Base-by-base conservation (phyloP, 2,329 filamentous ascomycete species). In the Bipolaris sorokiniana region DNA sequence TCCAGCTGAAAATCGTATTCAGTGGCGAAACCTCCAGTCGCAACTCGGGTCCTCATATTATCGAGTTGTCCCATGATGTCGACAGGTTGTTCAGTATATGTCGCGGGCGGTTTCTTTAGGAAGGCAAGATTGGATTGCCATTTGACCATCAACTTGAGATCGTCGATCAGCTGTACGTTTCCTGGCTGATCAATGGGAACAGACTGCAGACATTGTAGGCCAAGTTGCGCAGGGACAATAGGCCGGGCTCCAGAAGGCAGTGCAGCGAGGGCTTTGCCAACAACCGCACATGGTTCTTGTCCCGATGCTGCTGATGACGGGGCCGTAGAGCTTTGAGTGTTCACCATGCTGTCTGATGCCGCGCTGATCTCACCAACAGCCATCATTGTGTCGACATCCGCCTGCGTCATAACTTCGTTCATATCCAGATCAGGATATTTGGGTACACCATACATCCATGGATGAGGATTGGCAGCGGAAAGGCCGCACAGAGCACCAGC, bases 1-100 rank as follows among this genome's bases (percentile, higher is more conserved):
- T 73, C 69, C 45, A 70, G 50, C 58, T 80, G 76, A 28, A 79
- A 77, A 3, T 78, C 76, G 48, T 79, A 80, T 48, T 80, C 78
- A 20, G 64, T 77, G 13, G 58, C 60, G 63, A 77, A 80, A 0
- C 56, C 61, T 13, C 65, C 69, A 15, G 63, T 55, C 0, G 67
- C 28, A 1, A 79, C 58, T 41, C 71, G 68, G 15, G 64, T 67
- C 47, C 68, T 61, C 55, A 80, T 74, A 1, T 58, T 62, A 3
- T 77, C 70, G 37, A 79, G 64, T 15, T 75, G 72, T 11, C 65
- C 73, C 37, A 78, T 61, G 3, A 80, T 54, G 53, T 80, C 78
- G 9, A 79, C 68, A 0, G 74, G 66, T 36, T 74, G 64, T 47
- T 78, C 75, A 0, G 72, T 72, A 48, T 76, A 77, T 7, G 67